Percentiles rank a stretch among this genome's conserved stretches.
These are phyloP conservation scores for Trametes gibbosa DNA, from an alignment of 768 basidiomycete genomes.

Conservation along the genomic window DNA sequence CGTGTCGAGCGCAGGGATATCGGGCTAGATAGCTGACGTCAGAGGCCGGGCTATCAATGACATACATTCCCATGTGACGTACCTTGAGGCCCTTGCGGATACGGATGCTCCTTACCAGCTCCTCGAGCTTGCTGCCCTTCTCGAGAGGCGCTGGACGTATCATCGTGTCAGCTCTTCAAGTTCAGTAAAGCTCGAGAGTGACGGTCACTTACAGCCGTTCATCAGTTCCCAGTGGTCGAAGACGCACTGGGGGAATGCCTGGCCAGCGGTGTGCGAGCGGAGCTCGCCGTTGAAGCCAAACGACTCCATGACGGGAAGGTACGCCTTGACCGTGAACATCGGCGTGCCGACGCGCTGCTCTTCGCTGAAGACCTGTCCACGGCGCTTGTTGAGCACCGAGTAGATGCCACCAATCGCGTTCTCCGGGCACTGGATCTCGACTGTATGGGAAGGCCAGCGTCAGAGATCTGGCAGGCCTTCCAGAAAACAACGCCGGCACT, in stretches of 20 bases:
- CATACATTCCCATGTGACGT: conserved; percentile 9
- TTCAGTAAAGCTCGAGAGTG: conserved; percentile 4
- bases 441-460: conserved; percentile 36
- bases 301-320: conserved; percentile 86
- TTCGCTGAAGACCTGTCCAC: conserved; percentile 97
- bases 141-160: conserved; percentile 64
- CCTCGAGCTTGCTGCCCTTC: conserved; percentile 89
- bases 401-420: conserved; percentile 98
- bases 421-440: conserved; percentile 98
- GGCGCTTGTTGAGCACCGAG: conserved; percentile 89
- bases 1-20: conserved; percentile 80
- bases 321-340: conserved; percentile 99
- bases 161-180: conserved; percentile 5
- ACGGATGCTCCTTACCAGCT: conserved; percentile 78
- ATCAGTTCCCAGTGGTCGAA: conserved; percentile 93
- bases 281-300: conserved; percentile 99
- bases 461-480: not conserved
- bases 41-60: not conserved
- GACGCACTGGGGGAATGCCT: conserved; percentile 97
- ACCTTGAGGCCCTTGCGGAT: conserved; percentile 95
- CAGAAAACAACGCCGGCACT: conserved; percentile 17
- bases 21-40: conserved; percentile 50
- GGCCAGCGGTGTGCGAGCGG: conserved; percentile 87
- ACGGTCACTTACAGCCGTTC: conserved; percentile 63
- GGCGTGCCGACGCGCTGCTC: conserved; percentile 97